Evolutionary conservation across 495 filamentous ascomycete species (phyloP), one percentile per base, ranked within the genome.

Genomic region (Neohortaea acidophila): DNA sequence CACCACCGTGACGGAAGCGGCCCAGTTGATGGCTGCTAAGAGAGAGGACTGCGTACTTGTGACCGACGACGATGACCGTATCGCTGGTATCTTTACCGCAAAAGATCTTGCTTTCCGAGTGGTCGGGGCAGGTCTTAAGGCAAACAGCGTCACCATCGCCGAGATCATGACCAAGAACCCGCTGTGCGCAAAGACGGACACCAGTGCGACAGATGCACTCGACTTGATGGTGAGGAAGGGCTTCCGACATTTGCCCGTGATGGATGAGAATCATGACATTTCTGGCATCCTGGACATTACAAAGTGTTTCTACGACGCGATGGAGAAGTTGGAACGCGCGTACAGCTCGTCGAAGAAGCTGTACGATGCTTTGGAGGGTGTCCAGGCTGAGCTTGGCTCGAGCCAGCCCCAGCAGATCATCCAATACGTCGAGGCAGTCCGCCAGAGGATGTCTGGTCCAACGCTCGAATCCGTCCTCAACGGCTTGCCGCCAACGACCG

Each of bases 111-210:
- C 89, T 1, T 99, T 94, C 64, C 76, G 89, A 39, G 89, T 99
- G 9, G 84, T 99, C 10, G 89, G 86, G 35, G 73, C 77, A 24
- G 91, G 91, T n/a, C 65, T 91, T 48, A 91, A 93, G 63, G 81
- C 89, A 8, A 76, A 72, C 53, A 79, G 77, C 54, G 75, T 96
- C 46, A 92, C 81, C 5, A 94, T 99, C 51, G 79, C 81, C 37
- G 84, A 94, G 45, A 99, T 99, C 58, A 99, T 99, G 89, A 99
- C 89, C 49, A 94, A 94, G 67, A 99, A 99, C 58, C 89, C 89
- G 1, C 69, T 99, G 22, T 99, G 89, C 53, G 89, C 89, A 6
- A 73, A 87, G 54, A 99, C 89, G 23, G 89, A 99, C 54, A 99
- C 89, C 14, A 94, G 85, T 63, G 89, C 89, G 14, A 99, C 89